A percentile compares a stretch with the other conserved stretches of the same genome.
phyloP scores from a whole-genome alignment of 306 rosid genomes.

The Quercus aquifolioides region DNA sequence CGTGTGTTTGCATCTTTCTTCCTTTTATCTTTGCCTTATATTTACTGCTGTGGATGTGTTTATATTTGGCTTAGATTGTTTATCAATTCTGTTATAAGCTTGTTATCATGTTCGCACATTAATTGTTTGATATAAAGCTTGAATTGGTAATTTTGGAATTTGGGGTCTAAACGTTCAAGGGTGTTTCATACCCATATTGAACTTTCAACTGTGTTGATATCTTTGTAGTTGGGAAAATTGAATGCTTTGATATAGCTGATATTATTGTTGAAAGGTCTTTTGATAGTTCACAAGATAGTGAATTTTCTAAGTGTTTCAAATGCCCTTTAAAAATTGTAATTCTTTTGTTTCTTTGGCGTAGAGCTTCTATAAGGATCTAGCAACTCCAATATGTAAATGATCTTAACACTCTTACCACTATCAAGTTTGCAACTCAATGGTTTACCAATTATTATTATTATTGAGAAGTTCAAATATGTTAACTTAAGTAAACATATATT shows the following conservation, averaged over 20 bases:
- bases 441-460: not conserved
- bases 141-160: too few species aligned
- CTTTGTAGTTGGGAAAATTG: constrained; percentile 23
- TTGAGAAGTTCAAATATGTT: too few species aligned
- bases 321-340: constrained; percentile 40
- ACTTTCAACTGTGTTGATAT: constrained; percentile 17
- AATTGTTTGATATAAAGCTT: too few species aligned
- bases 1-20: too few species aligned
- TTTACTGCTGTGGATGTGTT: too few species aligned
- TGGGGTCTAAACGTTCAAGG: too few species aligned
- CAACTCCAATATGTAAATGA: not conserved
- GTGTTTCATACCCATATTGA: too few species aligned
- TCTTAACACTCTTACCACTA: not conserved
- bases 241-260: constrained; percentile 31
- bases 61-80: too few species aligned
- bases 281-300: constrained; percentile 32
- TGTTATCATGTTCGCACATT: too few species aligned
- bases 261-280: constrained; percentile 28
- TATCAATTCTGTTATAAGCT: too few species aligned
- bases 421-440: not conserved
- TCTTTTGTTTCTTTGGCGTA: constrained; percentile 2
- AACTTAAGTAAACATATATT: too few species aligned
- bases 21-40: too few species aligned
- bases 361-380: not conserved
- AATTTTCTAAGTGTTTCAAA: constrained; percentile 29